These are phyloP conservation scores for Trypanosoma boissoni DNA, from an alignment of 208 protist species.

Conservation along the genomic window DNA sequence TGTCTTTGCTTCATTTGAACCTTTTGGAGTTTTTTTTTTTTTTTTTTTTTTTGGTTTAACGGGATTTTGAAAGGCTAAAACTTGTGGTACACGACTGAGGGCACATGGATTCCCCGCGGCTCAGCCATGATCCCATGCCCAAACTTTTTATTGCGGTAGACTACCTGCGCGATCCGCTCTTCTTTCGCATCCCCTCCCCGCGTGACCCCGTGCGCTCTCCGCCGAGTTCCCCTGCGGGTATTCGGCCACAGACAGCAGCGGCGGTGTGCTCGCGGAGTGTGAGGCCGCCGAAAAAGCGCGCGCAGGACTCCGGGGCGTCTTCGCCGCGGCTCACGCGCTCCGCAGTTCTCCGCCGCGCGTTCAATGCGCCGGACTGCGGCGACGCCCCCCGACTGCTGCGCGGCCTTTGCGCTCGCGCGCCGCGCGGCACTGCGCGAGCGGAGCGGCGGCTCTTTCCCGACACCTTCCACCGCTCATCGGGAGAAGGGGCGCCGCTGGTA, in stretches of 20 bases:
- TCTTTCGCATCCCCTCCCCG: conserved; percentile 28
- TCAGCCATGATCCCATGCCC: conserved; percentile 21
- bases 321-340: conserved; percentile 17
- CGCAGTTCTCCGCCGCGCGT: conserved; percentile 10
- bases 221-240: not conserved
- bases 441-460: too few relatives aligned
- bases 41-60: not conserved
- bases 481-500: not conserved
- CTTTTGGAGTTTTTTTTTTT: not conserved
- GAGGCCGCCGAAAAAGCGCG: too few relatives aligned
- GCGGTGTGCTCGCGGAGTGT: too few relatives aligned
- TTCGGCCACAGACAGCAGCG: too few relatives aligned
- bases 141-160: conserved; percentile 23
- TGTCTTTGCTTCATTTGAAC: not conserved
- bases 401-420: too few relatives aligned
- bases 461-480: not conserved
- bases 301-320: too few relatives aligned
- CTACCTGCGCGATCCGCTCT: conserved; percentile 36
- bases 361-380: not conserved
- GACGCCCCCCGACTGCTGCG: too few relatives aligned
- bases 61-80: not conserved
- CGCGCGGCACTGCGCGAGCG: too few relatives aligned
- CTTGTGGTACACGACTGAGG: too few relatives aligned
- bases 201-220: not conserved
- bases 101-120: conserved; percentile 1